Evolutionary conservation across 2,329 filamentous ascomycete genomes (phyloP).

Genomic region (Myriosclerotinia duriaeana): DNA sequence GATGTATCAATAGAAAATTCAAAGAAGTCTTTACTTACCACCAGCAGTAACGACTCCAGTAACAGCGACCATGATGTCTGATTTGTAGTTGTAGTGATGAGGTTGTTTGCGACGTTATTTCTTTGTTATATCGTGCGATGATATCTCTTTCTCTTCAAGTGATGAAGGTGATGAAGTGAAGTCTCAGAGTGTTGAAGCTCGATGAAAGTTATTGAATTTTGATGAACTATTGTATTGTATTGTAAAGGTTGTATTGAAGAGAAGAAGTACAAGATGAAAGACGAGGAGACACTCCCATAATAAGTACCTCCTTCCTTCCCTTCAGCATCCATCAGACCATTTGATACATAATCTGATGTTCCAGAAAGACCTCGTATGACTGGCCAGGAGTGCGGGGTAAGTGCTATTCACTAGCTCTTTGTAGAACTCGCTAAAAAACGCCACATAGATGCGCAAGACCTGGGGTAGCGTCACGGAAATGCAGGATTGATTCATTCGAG

Average conservation of each 20-base stretch:
- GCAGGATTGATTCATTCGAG: neutral
- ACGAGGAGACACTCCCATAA: neutral
- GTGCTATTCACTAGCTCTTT: neutral
- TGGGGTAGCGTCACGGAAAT: neutral
- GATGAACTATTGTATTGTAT: neutral
- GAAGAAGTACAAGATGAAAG: neutral
- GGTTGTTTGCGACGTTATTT: neutral
- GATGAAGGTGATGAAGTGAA: neutral
- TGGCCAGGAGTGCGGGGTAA: conserved; percentile 15
- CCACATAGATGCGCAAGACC: neutral
- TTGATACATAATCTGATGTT: neutral
- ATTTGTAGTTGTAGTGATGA: neutral
- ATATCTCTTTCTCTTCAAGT: neutral
- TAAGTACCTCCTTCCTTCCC: neutral
- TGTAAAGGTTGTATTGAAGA: neutral
- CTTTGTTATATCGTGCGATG: neutral
- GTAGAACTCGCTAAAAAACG: neutral
- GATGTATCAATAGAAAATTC: neutral
- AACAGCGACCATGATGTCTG: conserved; percentile 22
- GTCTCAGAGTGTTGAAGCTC: too few species aligned
- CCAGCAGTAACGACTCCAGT: conserved; percentile 22
- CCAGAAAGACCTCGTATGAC: neutral
- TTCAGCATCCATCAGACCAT: neutral
- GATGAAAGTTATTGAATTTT: neutral
- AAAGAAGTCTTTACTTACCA: conserved; percentile 16